phyloP scores from a whole-genome alignment of 176 grass and related monocot genomes.

The Leersia perrieri region DNA sequence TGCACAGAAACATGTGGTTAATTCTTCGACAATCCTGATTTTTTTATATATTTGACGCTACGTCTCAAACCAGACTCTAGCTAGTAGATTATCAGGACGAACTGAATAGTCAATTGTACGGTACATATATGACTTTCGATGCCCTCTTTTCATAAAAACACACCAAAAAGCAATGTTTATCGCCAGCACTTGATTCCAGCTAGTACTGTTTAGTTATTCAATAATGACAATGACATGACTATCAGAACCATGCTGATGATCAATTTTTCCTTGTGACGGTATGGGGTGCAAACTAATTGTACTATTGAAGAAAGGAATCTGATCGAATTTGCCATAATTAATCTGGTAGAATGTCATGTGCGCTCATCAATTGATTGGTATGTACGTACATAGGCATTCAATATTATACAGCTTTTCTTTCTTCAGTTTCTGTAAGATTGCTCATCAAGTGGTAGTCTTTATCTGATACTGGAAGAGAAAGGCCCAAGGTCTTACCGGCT shows the following conservation, averaged over 20 bases:
- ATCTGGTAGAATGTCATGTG: slow-evolving; percentile 36
- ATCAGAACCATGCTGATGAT: background rate
- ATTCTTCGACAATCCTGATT: background rate
- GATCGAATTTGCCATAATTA: background rate
- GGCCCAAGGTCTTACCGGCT: too few relatives aligned
- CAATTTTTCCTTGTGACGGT: background rate
- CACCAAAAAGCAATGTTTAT: background rate
- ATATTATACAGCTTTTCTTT: background rate
- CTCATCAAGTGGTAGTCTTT: background rate
- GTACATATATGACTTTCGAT: background rate
- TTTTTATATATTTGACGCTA: too few relatives aligned
- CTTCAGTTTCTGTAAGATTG: background rate
- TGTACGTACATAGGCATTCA: background rate
- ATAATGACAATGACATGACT: background rate
- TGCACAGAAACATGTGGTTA: too few relatives aligned
- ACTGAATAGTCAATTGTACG: background rate
- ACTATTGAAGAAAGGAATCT: background rate
- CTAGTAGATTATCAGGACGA: background rate
- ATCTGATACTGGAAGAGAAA: too few relatives aligned
- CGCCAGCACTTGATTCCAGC: background rate
- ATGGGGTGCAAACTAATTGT: slow-evolving; percentile 19
- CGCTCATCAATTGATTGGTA: slow-evolving; percentile 23
- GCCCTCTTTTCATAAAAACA: background rate
- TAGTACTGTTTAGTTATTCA: background rate
- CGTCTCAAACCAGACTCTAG: background rate